Evolutionary conservation across 352 stramenopile species (phyloP).

Genomic region (Achlya hypogyna): DNA sequence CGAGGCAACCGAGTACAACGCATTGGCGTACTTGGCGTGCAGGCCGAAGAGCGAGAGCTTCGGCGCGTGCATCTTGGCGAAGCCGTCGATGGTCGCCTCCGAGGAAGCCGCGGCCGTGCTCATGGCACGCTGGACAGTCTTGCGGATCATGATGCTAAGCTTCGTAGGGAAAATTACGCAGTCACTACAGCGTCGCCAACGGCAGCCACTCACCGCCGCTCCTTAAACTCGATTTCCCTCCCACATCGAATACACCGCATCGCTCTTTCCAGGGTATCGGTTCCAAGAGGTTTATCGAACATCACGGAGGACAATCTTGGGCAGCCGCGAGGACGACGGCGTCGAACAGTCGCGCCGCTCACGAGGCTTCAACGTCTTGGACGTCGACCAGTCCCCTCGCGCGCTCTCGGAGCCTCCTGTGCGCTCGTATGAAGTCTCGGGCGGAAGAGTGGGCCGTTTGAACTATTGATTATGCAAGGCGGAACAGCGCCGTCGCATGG

Average conservation of each 20-base stretch:
- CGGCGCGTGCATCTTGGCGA: slow-evolving; percentile 72
- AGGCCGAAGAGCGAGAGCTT: slow-evolving; percentile 95
- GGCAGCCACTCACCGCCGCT: neutral
- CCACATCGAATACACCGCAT: neutral
- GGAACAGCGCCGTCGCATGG: too few species aligned
- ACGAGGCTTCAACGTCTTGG: neutral
- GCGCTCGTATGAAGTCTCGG: too few species aligned
- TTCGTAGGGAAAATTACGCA: slow-evolving; percentile 21
- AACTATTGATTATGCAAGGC: too few species aligned
- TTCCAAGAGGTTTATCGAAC: neutral
- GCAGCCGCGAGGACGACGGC: neutral
- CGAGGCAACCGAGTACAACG: slow-evolving; percentile 92
- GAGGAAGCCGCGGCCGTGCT: neutral
- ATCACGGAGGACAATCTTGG: neutral
- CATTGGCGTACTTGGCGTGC: slow-evolving; percentile 95
- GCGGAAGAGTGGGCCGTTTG: too few species aligned
- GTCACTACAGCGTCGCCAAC: neutral
- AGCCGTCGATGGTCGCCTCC: slow-evolving; percentile 40
- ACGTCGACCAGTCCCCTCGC: neutral
- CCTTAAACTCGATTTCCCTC: neutral
- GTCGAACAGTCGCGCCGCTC: neutral
- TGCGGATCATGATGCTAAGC: slow-evolving; percentile 12
- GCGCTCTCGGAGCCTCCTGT: neutral
- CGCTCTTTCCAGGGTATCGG: neutral
- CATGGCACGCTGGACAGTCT: slow-evolving; percentile 14